Evolutionary conservation across 805 yeast species (phyloP).

Genomic region (Lachancea kluyveri): DNA sequence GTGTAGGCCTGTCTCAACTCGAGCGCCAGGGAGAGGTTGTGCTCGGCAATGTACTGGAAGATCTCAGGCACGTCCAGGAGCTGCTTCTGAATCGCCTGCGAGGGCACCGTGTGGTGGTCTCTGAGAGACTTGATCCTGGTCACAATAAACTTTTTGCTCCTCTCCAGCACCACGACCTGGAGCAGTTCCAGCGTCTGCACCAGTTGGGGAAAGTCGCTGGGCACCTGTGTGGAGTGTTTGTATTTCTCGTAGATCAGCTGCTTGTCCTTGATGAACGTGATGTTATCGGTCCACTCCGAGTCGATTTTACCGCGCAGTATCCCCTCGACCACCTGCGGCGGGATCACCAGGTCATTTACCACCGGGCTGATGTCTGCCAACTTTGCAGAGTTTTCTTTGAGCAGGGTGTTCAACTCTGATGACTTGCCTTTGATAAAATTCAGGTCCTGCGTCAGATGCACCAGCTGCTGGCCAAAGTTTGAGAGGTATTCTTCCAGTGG

Average conservation of each 20-base stretch:
- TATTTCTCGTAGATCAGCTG: conserved; percentile 45
- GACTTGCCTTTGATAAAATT: conserved; percentile 53
- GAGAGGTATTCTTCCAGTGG: conserved; percentile 50
- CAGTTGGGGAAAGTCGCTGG: conserved; percentile 23
- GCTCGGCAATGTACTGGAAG: conserved; percentile 47
- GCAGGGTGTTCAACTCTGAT: conserved; percentile 39
- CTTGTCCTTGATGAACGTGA: conserved; percentile 53
- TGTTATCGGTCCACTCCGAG: conserved; percentile 57
- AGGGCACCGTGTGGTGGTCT: conserved; percentile 49
- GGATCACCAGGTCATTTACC: conserved; percentile 67
- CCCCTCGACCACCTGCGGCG: conserved; percentile 61
- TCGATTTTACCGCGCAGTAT: conserved; percentile 53
- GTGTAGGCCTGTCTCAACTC: conserved; percentile 77
- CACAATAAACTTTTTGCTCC: conserved; percentile 66
- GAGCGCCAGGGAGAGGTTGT: conserved; percentile 56
- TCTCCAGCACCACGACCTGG: conserved; percentile 59
- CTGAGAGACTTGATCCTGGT: conserved; percentile 62
- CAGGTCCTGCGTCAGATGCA: conserved; percentile 52
- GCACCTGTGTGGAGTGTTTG: conserved; percentile 16
- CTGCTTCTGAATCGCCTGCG: conserved; percentile 68
- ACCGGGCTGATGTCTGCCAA: conserved; percentile 60
- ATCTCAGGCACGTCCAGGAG: conserved; percentile 58
- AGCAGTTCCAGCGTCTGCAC: conserved; percentile 39
- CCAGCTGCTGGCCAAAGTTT: conserved; percentile 53
- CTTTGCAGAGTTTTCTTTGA: conserved; percentile 42